Evolutionary conservation across 2,329 filamentous ascomycete genomes (phyloP).

Genomic region (Calonectria ilicicola): DNA sequence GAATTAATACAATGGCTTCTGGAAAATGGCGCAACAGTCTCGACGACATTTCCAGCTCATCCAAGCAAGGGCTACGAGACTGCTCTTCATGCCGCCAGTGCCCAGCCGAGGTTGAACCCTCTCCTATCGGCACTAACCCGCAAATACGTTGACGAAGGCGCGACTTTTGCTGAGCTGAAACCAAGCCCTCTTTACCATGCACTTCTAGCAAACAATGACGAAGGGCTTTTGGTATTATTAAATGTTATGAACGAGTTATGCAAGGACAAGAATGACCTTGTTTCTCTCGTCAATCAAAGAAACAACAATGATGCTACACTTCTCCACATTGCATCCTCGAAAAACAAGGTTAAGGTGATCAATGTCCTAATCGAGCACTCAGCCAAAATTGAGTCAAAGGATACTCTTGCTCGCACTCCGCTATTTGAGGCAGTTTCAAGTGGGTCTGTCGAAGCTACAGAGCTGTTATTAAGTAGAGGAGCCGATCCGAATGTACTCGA

Average conservation of each 20-base stretch:
- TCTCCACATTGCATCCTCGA: background rate
- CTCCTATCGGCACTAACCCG: background rate
- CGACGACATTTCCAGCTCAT: background rate
- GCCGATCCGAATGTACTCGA: background rate
- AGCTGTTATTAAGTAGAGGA: background rate
- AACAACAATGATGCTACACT: background rate
- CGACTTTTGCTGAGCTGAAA: background rate
- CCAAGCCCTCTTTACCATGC: background rate
- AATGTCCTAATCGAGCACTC: background rate
- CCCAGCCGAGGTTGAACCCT: background rate
- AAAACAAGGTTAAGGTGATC: background rate
- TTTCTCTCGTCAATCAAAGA: background rate
- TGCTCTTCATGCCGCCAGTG: background rate
- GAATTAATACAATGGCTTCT: background rate
- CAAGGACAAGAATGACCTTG: background rate
- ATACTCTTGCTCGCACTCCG: background rate
- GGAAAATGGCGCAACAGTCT: background rate
- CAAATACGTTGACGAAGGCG: background rate
- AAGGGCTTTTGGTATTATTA: background rate
- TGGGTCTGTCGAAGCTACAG: background rate
- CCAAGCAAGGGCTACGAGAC: background rate
- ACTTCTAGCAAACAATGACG: background rate
- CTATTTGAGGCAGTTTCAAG: background rate
- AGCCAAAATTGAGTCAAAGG: background rate
- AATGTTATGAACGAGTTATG: background rate